Base-by-base conservation (phyloP, 208 protist genomes). In the Acanthamoeba castellanii region DNA sequence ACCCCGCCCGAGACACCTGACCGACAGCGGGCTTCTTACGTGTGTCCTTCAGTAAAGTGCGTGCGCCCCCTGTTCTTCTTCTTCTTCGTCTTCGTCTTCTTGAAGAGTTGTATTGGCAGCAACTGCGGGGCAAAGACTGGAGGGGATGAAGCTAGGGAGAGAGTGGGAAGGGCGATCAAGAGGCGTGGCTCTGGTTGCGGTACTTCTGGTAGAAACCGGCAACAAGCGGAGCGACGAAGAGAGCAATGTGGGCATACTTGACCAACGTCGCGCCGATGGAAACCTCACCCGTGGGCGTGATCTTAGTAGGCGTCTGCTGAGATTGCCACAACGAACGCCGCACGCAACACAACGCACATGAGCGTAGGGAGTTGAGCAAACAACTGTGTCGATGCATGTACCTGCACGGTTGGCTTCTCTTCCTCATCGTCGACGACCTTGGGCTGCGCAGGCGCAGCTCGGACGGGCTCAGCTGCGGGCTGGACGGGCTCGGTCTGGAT, bases 191-290 rank as follows among this genome's bases (percentile, higher is more conserved):
- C 74, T 68, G 90, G 37, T 32, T 64, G 34, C 57, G 68, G 68
- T 61, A 59, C 64, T 68, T 64, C 20, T 81, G 64, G 55, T 68
- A 64, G 70, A 94, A 37, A 25, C 25, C 70, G 70, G 34, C 68
- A n/a, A 64, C 16, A n/a, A 85, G 52, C 20, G 68, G 66, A 13
- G 90, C 90, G 14, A 64, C 90, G 42, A 82, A 45, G 68, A 94
- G 57, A 30, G 68, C 68, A 3, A 94, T 50, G 52, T 66, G 57
- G 45, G 25, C 94, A 32, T 78, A 95, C 94, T 84, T 76, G 84
- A 47, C 91, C 95, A 93, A 89, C 87, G 66, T 95, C 72, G 55
- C 78, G 90, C 55, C 50, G 18, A 88, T 16, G 25, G 20, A n/a
- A 37, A 50, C 42, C 32, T 45, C 30, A 20, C 8, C 37, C 0